Base-by-base conservation (phyloP, 2,329 filamentous ascomycete genomes). In the Ceratocystis eucalypticola region DNA sequence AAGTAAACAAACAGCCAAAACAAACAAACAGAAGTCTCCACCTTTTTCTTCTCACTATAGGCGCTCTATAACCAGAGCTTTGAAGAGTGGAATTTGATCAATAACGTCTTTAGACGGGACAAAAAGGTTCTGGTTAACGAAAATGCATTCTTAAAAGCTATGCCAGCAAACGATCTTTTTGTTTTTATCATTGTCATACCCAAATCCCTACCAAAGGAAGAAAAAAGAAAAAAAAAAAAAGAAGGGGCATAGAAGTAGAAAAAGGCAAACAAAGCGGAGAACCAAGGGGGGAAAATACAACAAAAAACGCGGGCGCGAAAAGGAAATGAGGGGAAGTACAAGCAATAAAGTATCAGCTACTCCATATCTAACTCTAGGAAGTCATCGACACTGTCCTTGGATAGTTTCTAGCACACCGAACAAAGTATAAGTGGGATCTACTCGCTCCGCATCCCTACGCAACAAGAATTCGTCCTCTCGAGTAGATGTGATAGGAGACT, bases 241-340 rank as follows among this genome's bases (percentile, higher is more conserved):
- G 10, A 48, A 20, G 5, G 37, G 55, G 25, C 20, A 61, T 25
- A 55, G 22, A 50, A 55, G 20, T 20, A 20, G 20, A 62, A 50
- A 41, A 37, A 61, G 10, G 37, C 10, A 46, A 61, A 48, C 41
- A 37, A 28, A 61, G 45, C 37, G 17, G 41, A 20, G 20, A 20
- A 20, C n/a, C 48, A 50, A 25, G 20, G 48, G 25, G 15, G 5
- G 48, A 10, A 57, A 28, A 12, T 41, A 41, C 37, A 41, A 41
- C 37, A 12, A 15, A 37, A 41, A 41, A 41, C 37, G 10, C 10
- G 30, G 50, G 8, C 5, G 50, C 3, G 50, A 28, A 2, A n/a
- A 25, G 6, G 67, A 69, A 7, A 46, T n/a, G n/a, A 2, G 48
- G 20, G 67, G 70, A 68, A 69, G 6, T 30, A 59, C 48, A 55